Percentiles rank a stretch among this genome's conserved stretches.
phyloP scores from a whole-genome alignment of 1,284 basidiomycete species.

The Rhodotorula sp. region DNA sequence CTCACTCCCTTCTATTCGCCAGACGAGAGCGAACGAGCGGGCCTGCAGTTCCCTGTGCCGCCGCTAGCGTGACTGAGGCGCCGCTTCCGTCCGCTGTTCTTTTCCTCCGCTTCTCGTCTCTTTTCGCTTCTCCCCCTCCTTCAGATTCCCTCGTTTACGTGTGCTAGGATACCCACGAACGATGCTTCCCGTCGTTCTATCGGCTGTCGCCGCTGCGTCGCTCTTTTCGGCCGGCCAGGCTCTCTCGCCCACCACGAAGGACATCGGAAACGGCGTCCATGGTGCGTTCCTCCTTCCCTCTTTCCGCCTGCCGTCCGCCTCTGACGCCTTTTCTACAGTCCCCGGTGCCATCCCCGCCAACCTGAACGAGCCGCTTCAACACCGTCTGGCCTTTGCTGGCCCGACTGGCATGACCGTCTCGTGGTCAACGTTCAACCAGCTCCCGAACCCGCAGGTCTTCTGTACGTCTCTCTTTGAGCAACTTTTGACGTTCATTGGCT shows the following conservation, averaged over 20 bases:
- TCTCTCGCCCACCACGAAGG: slow-evolving; percentile 1
- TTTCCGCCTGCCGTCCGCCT: neutral
- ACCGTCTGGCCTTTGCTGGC: slow-evolving; percentile 36
- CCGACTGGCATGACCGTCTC: slow-evolving; percentile 30
- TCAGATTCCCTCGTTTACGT: too few species aligned
- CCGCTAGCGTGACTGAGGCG: neutral
- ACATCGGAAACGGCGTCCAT: slow-evolving; percentile 32
- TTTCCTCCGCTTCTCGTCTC: neutral
- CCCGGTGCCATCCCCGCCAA: slow-evolving; percentile 30
- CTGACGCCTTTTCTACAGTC: slow-evolving; percentile 1
- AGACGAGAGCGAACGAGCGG: neutral
- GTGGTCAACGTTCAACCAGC: slow-evolving; percentile 27
- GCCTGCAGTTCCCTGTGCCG: neutral
- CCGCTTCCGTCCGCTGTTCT: neutral
- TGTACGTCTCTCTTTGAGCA: neutral
- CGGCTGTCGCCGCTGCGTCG: neutral
- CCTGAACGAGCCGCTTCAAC: slow-evolving; percentile 32
- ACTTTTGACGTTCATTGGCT: too few species aligned
- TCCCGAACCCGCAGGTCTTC: slow-evolving; percentile 19
- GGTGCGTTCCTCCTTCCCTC: neutral
- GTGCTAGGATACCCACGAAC: too few species aligned
- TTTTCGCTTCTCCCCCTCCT: neutral
- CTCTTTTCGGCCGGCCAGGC: neutral
- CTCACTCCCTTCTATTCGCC: neutral
- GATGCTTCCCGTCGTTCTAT: slow-evolving; percentile 7